A percentile compares a stretch with the other conserved stretches of the same genome.
These are phyloP conservation scores for Rheum nobile DNA, from an alignment of 148 eudicot species.

Conservation along the genomic window DNA sequence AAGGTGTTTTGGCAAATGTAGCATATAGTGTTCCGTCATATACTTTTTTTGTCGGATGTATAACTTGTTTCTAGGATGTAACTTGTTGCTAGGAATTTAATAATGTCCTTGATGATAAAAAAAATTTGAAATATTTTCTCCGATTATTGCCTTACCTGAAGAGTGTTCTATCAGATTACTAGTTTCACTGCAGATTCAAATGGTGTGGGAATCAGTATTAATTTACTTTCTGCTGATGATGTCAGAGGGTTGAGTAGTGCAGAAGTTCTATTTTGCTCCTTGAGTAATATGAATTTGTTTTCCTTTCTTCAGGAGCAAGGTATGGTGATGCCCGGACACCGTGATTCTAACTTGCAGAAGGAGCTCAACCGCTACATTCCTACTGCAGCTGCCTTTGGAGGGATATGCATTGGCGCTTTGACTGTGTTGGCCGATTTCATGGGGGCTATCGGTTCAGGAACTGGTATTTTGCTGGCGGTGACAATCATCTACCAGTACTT, in stretches of 20 bases:
- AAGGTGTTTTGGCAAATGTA: no score
- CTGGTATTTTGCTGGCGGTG: slow-evolving; percentile 24
- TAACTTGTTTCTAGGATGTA: no score
- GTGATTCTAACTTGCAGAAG: slow-evolving; percentile 18
- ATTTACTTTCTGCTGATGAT: neutral
- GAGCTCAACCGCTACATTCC: slow-evolving; percentile 52
- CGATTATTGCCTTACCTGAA: no score
- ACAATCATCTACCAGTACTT: slow-evolving; percentile 53
- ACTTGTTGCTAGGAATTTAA: no score
- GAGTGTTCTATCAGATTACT: no score
- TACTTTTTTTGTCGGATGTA: no score
- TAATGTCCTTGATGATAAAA: no score
- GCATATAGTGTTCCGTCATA: no score
- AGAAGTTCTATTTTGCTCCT: neutral
- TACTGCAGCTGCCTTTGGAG: slow-evolving; percentile 22
- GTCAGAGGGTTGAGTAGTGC: neutral
- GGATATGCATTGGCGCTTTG: slow-evolving; percentile 19
- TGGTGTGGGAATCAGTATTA: neutral
- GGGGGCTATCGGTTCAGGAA: slow-evolving; percentile 21
- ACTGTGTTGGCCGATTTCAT: slow-evolving; percentile 47
- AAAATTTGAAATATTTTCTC: no score
- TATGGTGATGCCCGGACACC: slow-evolving; percentile 56
- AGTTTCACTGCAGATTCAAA: neutral
- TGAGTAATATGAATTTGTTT: neutral
- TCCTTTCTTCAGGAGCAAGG: slow-evolving; percentile 41